A percentile compares a stretch with the other conserved stretches of the same genome.
Conservation (phyloP, 805 yeast species). For the Yamadazyma ubonensis region DNA sequence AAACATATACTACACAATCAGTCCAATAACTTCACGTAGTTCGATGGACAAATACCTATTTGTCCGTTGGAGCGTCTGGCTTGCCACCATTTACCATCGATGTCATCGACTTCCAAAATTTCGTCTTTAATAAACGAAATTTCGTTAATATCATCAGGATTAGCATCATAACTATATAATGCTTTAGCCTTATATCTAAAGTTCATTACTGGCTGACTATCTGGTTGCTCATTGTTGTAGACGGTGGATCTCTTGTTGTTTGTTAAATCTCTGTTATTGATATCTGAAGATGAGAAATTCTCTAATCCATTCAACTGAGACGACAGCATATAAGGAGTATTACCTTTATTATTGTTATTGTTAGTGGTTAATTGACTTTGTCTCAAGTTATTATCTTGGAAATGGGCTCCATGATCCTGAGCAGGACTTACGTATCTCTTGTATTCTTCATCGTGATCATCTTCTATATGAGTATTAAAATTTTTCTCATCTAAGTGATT, state of each 20-base stretch:
- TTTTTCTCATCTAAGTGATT: slow-evolving; percentile 31
- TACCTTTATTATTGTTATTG: no score
- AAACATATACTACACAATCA: slow-evolving; percentile 8
- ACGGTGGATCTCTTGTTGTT: slow-evolving; percentile 23
- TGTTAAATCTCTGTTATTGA: slow-evolving; percentile 33
- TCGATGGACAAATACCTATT: slow-evolving; percentile 94
- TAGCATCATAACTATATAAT: slow-evolving; percentile 81
- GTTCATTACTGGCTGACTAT: slow-evolving; percentile 31
- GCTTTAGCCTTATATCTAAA: slow-evolving; percentile 88
- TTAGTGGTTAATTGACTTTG: slow-evolving; percentile 34
- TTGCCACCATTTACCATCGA: slow-evolving; percentile 98
- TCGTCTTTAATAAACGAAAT: slow-evolving; percentile 89
- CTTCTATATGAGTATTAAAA: slow-evolving; percentile 17
- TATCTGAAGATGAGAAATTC: slow-evolving; percentile 44
- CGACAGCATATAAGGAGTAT: slow-evolving; percentile 46
- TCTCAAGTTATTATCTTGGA: slow-evolving; percentile 34
- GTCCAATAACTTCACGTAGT: slow-evolving; percentile 75
- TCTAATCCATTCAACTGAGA: slow-evolving; percentile 62
- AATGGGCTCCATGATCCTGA: slow-evolving; percentile 9
- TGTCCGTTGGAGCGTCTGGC: slow-evolving; percentile 87
- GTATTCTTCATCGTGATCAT: slow-evolving; percentile 28
- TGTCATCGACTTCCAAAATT: slow-evolving; percentile 85
- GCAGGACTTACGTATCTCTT: slow-evolving; percentile 16
- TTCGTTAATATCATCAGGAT: slow-evolving; percentile 90
- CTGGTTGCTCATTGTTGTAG: slow-evolving; percentile 22